Conservation (phyloP, 1,284 basidiomycete species). For the Ceratobasidium sp. region DNA sequence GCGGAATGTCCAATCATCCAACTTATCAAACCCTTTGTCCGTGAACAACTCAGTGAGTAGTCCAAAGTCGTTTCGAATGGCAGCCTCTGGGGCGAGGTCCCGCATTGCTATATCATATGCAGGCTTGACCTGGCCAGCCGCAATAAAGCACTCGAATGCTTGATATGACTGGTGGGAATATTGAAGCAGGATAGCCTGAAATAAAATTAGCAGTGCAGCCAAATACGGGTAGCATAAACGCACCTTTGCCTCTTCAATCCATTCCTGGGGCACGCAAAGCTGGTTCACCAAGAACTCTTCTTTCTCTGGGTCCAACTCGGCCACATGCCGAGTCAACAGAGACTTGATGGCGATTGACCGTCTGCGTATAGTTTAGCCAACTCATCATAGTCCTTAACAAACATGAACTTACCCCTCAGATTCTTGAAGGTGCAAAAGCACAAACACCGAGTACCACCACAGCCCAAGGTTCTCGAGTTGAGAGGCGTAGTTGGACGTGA, state of each 20-base stretch:
- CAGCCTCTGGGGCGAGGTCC: slow-evolving; percentile 90
- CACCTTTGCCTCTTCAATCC: slow-evolving; percentile 92
- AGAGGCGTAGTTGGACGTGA: slow-evolving; percentile 87
- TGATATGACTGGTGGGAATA: slow-evolving; percentile 74
- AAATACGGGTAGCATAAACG: slow-evolving; percentile 5
- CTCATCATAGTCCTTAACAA: slow-evolving; percentile 23
- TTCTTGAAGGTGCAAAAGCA: slow-evolving; percentile 89
- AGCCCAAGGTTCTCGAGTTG: slow-evolving; percentile 87
- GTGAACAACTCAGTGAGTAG: slow-evolving; percentile 82
- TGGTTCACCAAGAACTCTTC: slow-evolving; percentile 79
- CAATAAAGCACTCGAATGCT: slow-evolving; percentile 83
- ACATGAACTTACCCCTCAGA: slow-evolving; percentile 71
- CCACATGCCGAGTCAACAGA: slow-evolving; percentile 80
- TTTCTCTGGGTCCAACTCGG: slow-evolving; percentile 75
- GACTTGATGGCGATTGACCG: slow-evolving; percentile 86
- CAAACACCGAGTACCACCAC: slow-evolving; percentile 89
- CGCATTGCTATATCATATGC: slow-evolving; percentile 86
- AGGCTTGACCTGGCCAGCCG: slow-evolving; percentile 74
- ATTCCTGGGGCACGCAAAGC: slow-evolving; percentile 82
- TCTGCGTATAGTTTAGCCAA: slow-evolving; percentile 58
- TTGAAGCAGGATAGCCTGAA: slow-evolving; percentile 75
- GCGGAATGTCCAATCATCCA: slow-evolving; percentile 81
- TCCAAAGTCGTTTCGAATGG: slow-evolving; percentile 82
- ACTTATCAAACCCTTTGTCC: slow-evolving; percentile 71
- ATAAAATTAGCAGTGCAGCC: background rate